Evolutionary conservation across 495 filamentous ascomycete genomes (phyloP).

Genomic region (Hypoxylon trugodes): DNA sequence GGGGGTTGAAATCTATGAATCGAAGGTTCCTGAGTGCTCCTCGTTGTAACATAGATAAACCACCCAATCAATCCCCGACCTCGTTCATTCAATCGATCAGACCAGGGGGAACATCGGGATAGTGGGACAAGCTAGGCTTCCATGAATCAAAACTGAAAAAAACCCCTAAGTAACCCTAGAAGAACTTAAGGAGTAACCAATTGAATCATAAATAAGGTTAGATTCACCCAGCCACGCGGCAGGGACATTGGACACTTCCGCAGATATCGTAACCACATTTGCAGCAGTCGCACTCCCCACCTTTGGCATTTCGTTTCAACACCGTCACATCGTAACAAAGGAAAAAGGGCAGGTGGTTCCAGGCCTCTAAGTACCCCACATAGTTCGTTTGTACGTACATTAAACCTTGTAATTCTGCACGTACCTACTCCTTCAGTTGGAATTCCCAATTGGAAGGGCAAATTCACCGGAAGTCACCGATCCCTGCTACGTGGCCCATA

Average conservation of each 20-base stretch:
- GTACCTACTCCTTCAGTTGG: background rate
- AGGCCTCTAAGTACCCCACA: background rate
- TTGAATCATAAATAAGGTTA: conserved; percentile 16
- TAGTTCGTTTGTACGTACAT: too few relatives aligned
- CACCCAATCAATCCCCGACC: conserved; percentile 1
- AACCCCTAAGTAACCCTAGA: too few relatives aligned
- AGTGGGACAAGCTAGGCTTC: conserved; percentile 15
- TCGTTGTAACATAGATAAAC: conserved; percentile 10
- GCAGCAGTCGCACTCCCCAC: background rate
- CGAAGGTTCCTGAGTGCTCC: background rate
- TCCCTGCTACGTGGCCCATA: too few relatives aligned
- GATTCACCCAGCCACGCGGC: conserved; percentile 8
- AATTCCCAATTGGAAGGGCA: conserved; percentile 20
- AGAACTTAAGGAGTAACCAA: too few relatives aligned
- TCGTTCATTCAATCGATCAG: conserved; percentile 11
- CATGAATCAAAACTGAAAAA: conserved; percentile 16
- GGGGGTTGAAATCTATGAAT: background rate
- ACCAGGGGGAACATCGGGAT: too few relatives aligned
- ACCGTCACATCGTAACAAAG: conserved; percentile 1
- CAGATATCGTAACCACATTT: background rate
- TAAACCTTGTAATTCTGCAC: background rate
- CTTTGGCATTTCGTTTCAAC: conserved; percentile 5
- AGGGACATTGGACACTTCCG: too few relatives aligned
- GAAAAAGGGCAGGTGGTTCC: background rate
- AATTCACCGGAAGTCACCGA: conserved; percentile 20